Conservation (phyloP, 2,329 filamentous ascomycete species). For the Cytospora piceae region DNA sequence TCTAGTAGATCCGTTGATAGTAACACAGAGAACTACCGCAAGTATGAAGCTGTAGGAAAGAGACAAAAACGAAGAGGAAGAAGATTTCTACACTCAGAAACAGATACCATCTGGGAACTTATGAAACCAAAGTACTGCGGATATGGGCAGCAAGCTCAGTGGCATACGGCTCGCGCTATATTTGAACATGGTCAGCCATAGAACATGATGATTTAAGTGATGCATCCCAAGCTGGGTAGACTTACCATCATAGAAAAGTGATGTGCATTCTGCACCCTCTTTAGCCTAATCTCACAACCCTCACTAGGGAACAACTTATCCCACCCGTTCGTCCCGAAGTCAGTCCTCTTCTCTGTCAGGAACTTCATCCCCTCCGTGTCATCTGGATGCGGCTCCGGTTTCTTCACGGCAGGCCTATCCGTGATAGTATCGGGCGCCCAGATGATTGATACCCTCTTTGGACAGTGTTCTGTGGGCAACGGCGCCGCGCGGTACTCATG, state of each 20-base stretch:
- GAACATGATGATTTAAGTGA: background rate
- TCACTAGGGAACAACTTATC: constrained; percentile 3
- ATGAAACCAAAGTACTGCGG: background rate
- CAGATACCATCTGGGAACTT: background rate
- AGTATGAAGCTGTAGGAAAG: background rate
- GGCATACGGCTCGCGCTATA: constrained; percentile 14
- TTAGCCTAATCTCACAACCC: background rate
- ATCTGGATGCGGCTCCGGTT: constrained; percentile 8
- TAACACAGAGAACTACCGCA: background rate
- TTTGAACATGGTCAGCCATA: background rate
- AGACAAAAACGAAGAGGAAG: background rate
- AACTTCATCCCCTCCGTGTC: constrained; percentile 20
- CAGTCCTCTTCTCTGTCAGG: constrained; percentile 16
- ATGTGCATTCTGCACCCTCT: constrained; percentile 10
- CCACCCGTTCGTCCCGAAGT: constrained; percentile 14
- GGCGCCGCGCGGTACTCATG: constrained; percentile 14
- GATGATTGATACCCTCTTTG: constrained; percentile 12
- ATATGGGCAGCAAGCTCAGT: constrained; percentile 13
- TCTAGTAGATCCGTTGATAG: too few species aligned
- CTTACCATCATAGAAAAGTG: constrained; percentile 23
- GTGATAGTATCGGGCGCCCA: constrained; percentile 20
- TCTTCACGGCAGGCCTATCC: constrained; percentile 11
- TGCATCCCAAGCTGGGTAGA: fast-evolving
- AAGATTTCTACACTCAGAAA: background rate
- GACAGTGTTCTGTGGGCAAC: background rate